phyloP scores from a whole-genome alignment of 257 asterid genomes.

The Mitragyna speciosa region DNA sequence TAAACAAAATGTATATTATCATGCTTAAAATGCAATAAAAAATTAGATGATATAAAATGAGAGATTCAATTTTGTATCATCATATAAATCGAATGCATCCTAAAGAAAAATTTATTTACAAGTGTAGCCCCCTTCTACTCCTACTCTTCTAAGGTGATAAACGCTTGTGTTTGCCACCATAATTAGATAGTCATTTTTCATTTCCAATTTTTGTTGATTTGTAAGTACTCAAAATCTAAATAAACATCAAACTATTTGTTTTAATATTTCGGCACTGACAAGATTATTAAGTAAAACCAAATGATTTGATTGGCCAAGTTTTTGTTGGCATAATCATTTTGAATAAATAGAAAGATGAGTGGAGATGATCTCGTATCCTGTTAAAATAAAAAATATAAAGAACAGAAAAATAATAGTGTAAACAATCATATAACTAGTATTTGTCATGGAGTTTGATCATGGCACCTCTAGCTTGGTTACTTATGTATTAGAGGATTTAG shows the following conservation, averaged over 20 bases:
- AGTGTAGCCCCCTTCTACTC: no score
- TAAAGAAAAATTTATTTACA: no score
- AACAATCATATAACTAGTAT: background rate
- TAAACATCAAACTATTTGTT: background rate
- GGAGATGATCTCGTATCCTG: background rate
- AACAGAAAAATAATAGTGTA: background rate
- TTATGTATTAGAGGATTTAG: background rate
- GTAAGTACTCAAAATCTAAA: background rate
- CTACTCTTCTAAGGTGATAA: no score
- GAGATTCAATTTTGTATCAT: no score
- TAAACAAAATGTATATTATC: no score
- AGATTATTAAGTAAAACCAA: background rate
- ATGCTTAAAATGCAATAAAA: no score
- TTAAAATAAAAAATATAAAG: background rate
- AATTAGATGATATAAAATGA: no score
- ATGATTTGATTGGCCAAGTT: background rate
- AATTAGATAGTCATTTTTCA: background rate
- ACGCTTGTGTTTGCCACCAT: background rate
- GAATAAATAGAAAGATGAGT: background rate
- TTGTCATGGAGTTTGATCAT: background rate
- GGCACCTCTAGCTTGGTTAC: background rate
- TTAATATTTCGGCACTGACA: background rate
- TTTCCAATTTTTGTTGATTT: slow-evolving; percentile 7
- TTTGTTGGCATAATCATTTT: background rate
- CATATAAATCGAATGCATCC: no score